Percentiles rank a stretch among this genome's conserved stretches.
phyloP scores from a whole-genome alignment of 164 flowering plant species.

The Piper betle region DNA sequence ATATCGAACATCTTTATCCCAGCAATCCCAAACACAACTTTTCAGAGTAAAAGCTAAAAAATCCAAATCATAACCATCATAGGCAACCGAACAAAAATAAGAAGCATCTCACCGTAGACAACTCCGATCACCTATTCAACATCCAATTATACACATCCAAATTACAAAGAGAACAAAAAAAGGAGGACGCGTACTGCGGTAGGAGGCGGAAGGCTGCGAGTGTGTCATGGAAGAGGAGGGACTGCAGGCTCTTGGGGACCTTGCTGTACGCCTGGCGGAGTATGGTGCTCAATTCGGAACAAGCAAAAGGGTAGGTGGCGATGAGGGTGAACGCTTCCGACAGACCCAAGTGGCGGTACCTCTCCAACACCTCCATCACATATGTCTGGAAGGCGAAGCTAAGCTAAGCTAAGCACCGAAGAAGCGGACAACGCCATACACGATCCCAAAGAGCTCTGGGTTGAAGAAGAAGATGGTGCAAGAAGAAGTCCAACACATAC shows the following conservation, averaged over 20 bases:
- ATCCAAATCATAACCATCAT: not conserved
- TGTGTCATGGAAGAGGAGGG: conserved; percentile 52
- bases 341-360: conserved; percentile 45
- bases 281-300: conserved; percentile 58
- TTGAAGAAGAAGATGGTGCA: too few relatives aligned
- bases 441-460: too few relatives aligned
- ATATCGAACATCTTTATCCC: too few relatives aligned
- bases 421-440: too few relatives aligned
- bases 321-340: conserved; percentile 24
- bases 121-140: not conserved
- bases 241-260: conserved; percentile 57
- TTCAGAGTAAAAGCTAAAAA: not conserved
- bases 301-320: conserved; percentile 41
- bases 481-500: too few relatives aligned
- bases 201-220: conserved; percentile 65
- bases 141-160: not conserved
- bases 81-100: not conserved
- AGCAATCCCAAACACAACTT: too few relatives aligned
- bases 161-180: not conserved
- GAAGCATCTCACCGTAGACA: not conserved
- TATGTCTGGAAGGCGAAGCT: too few relatives aligned
- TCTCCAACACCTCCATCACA: conserved; percentile 15
- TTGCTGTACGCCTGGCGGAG: conserved; percentile 37
- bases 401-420: too few relatives aligned
- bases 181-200: conserved; percentile 24